phyloP scores from a whole-genome alignment of 352 stramenopile species.

The Phytophthora fragariaefolia region DNA sequence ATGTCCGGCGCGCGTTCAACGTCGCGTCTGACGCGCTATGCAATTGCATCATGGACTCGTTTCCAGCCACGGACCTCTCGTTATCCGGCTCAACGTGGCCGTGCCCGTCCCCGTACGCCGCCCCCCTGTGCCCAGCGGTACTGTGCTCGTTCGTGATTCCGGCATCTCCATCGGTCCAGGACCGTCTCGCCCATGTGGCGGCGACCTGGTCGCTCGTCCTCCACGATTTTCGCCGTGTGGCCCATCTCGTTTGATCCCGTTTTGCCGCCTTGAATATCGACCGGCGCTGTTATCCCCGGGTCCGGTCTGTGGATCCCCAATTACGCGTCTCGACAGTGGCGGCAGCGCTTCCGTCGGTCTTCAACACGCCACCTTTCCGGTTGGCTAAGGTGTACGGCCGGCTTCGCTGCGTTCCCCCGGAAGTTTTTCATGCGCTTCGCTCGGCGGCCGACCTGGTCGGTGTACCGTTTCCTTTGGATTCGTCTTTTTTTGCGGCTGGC shows the following conservation, averaged over 20 bases:
- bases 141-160: neutral
- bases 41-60: slow-evolving; percentile 35
- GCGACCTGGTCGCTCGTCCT: slow-evolving; percentile 17
- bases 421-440: neutral
- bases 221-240: neutral
- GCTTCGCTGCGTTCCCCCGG: neutral
- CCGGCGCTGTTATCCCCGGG: neutral
- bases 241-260: slow-evolving; percentile 2
- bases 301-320: neutral
- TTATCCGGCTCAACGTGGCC: neutral
- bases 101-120: neutral
- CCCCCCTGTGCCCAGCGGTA: neutral
- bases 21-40: slow-evolving; percentile 9
- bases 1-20: slow-evolving; percentile 4
- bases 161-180: neutral
- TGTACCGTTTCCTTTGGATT: too few relatives aligned
- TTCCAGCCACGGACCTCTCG: neutral
- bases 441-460: too few relatives aligned
- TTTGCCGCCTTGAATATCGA: neutral
- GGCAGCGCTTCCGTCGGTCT: neutral
- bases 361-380: neutral
- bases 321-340: neutral
- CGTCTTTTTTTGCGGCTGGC: too few relatives aligned
- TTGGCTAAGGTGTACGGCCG: neutral
- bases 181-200: neutral